Evolutionary conservation across 331 rosid genomes (phyloP).

Genomic region (Quercus tomentella): DNA sequence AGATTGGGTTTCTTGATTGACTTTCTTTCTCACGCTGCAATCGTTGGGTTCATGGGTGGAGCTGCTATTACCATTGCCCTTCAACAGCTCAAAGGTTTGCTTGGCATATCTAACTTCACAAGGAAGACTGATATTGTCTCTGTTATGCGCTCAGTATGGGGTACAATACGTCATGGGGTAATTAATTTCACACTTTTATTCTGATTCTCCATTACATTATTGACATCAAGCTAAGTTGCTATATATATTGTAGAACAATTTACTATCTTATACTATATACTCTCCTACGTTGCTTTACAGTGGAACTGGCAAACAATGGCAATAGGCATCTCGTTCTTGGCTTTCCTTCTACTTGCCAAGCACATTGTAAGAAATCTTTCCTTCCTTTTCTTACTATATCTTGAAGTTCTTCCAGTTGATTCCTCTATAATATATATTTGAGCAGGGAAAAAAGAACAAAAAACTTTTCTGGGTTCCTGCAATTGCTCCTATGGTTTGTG

Average conservation of each 20-base stretch:
- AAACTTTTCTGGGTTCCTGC: constrained; percentile 93
- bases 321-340: constrained; percentile 66
- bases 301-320: constrained; percentile 95
- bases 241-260: too few relatives aligned
- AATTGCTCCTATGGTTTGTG: constrained; percentile 81
- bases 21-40: constrained; percentile 94
- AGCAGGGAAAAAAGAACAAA: constrained; percentile 81
- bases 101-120: constrained; percentile 74
- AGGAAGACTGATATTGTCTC: constrained; percentile 66
- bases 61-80: constrained; percentile 98
- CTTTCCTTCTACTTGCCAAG: constrained; percentile 66
- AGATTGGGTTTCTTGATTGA: constrained; percentile 95
- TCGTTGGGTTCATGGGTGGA: constrained; percentile 97
- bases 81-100: constrained; percentile 94
- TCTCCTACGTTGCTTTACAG: constrained; percentile 36
- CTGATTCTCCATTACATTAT: too few relatives aligned
- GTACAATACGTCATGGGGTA: constrained; percentile 76
- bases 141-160: constrained; percentile 59
- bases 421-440: constrained; percentile 1
- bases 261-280: too few relatives aligned
- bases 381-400: too few relatives aligned
- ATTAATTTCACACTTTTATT: constrained; percentile 1
- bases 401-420: too few relatives aligned
- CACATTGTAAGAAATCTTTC: constrained; percentile 45
- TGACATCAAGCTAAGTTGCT: too few relatives aligned